Evolutionary conservation across 169 alveolate genomes (phyloP), one percentile per base, ranked within the genome.

Genomic region (Cryptosporidium tyzzeri): DNA sequence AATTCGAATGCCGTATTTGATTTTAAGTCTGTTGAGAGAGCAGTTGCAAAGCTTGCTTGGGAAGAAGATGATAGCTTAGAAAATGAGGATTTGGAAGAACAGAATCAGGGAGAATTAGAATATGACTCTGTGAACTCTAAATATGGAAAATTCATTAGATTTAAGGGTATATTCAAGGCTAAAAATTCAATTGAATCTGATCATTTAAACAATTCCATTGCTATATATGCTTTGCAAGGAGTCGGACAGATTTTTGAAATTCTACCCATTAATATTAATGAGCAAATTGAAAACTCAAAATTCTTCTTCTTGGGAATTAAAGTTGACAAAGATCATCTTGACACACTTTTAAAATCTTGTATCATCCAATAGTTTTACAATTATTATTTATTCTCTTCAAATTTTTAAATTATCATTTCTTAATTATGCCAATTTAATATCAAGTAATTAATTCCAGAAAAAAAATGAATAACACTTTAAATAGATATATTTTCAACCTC

Each of bases 181-280:
- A 37, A 10, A 8, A 84, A 84, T 58, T 92, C 80, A 37, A 48
- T 80, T 44, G 44, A 68, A 14, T 39, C 74, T 18, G n/a, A 70
- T 3, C 16, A 45, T 33, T 9, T 0, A 2, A 62, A 6, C 14
- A n/a, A 39, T n/a, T 55, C 67, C 67, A 55, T 16, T 1, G 3
- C 21, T 31, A 55, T 71, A 50, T 86, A 45, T 59, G 92, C 92
- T 39, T 62, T 93, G 41, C 95, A 93, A 84, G 95, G 95, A 0
- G 94, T 93, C 21, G 95, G 95, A 37, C 84, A 74, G 69, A 33
- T 92, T 23, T 93, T 89, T 84, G 95, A 93, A 80, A 86, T 93
- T 18, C 58, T 50, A 26, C 92, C 85, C 39, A 68, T 86, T 16
- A 91, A 91, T 18, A 31, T 31, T 23, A 45, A 16, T 21, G 85